A percentile compares a stretch with the other conserved stretches of the same genome.
These are phyloP conservation scores for Dryas drummondii DNA, from an alignment of 306 rosid species.

Conservation along the genomic window DNA sequence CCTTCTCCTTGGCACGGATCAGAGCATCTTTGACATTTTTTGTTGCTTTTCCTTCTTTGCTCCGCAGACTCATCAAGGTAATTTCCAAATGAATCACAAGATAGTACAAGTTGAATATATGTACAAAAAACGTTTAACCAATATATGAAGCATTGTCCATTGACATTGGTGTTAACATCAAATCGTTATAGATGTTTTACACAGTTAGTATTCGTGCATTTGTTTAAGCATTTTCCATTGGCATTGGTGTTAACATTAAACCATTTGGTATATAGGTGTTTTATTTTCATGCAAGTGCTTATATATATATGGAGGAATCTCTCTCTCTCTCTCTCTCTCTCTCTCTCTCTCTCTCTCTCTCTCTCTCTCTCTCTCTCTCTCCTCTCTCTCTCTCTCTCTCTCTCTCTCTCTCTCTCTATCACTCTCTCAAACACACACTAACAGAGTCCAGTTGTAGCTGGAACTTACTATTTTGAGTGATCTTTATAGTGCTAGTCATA, in stretches of 20 bases:
- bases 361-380: background rate
- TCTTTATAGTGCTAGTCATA: slow-evolving; percentile 6
- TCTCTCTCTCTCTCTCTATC: background rate
- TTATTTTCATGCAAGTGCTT: background rate
- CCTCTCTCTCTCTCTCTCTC: background rate
- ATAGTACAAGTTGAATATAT: slow-evolving; percentile 14
- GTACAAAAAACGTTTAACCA: too few species aligned
- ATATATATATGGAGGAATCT: background rate
- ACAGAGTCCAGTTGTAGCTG: background rate
- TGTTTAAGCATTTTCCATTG: background rate
- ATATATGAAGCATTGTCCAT: background rate
- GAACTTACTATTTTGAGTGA: slow-evolving; percentile 1
- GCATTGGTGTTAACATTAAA: background rate
- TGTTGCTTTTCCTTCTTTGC: slow-evolving; percentile 65
- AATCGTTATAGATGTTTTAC: background rate
- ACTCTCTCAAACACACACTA: too few species aligned
- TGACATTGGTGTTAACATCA: background rate
- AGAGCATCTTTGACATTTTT: slow-evolving; percentile 63
- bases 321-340: background rate
- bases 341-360: background rate
- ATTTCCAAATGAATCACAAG: slow-evolving; percentile 21
- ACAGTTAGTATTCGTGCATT: background rate
- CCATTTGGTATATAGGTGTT: background rate
- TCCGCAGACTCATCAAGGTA: slow-evolving; percentile 72
- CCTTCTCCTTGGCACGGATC: slow-evolving; percentile 57